Percentiles rank a stretch among this genome's conserved stretches.
Evolutionary conservation across 768 basidiomycete species (phyloP).

Genomic region (Tylopilus sp.): DNA sequence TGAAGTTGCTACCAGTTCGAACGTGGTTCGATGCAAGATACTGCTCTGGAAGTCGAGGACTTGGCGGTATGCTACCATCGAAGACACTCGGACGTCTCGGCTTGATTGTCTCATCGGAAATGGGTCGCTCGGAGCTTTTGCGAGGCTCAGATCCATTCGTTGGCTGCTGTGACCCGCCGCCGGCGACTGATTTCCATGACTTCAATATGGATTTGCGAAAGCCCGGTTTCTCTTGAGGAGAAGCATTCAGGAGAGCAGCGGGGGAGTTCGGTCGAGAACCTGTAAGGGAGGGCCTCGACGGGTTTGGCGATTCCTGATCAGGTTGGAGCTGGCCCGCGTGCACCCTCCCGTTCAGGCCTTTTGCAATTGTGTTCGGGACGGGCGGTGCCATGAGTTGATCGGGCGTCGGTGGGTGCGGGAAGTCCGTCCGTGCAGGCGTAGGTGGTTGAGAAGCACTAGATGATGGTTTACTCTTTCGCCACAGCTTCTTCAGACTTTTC

Average conservation of each 20-base stretch:
- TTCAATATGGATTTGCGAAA: conserved; percentile 73
- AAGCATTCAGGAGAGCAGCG: conserved; percentile 13
- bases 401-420: conserved; percentile 33
- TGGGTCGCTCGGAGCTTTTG: conserved; percentile 38
- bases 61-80: conserved; percentile 52
- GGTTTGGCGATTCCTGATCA: conserved; percentile 57
- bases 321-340: conserved; percentile 54
- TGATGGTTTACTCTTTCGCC: conserved; percentile 64
- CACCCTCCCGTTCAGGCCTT: conserved; percentile 22
- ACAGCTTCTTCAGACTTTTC: conserved; percentile 69
- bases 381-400: conserved; percentile 25
- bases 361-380: conserved; percentile 22
- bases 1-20: conserved; percentile 30
- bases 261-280: conserved; percentile 30
- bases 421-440: conserved; percentile 37
- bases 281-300: conserved; percentile 34
- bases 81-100: conserved; percentile 47
- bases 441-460: conserved; percentile 38
- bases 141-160: conserved; percentile 33
- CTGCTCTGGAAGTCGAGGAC: conserved; percentile 57
- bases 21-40: conserved; percentile 35
- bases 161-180: conserved; percentile 28
- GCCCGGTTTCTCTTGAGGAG: conserved; percentile 41
- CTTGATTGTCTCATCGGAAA: conserved; percentile 35
- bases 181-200: conserved; percentile 51